These are phyloP conservation scores for Eucalyptus melliodora DNA, from an alignment of 345 rosid species.

Conservation along the genomic window DNA sequence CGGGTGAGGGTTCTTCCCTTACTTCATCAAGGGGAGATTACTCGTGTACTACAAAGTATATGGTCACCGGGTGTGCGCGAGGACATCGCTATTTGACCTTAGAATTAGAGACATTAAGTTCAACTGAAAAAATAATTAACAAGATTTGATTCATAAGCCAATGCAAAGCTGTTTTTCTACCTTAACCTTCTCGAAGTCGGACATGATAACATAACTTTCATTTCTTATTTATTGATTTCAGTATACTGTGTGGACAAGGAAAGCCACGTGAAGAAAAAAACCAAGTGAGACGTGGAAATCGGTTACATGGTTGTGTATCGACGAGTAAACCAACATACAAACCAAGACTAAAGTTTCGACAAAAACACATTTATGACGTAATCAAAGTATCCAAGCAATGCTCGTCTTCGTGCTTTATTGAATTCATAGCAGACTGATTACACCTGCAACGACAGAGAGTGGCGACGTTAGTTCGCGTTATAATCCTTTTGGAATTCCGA, in stretches of 20 bases:
- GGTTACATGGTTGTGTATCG: not conserved
- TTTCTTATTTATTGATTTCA: not conserved
- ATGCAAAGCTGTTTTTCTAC: not conserved
- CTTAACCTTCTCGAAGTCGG: not conserved
- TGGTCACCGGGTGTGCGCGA: not conserved
- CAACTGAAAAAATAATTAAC: not conserved
- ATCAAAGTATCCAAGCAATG: not conserved
- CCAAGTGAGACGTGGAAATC: not conserved
- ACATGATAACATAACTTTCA: not conserved
- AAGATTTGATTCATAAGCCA: not conserved
- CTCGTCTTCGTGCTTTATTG: not conserved
- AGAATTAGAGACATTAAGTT: not conserved
- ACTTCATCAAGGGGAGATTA: not conserved
- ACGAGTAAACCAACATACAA: not conserved
- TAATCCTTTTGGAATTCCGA: not conserved
- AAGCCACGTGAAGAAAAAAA: not conserved
- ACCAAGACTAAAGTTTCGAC: not conserved
- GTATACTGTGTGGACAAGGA: not conserved
- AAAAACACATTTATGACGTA: not conserved
- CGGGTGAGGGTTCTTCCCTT: not conserved
- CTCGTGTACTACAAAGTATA: not conserved
- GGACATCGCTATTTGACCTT: not conserved
- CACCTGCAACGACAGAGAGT: not conserved
- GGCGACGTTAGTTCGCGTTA: not conserved
- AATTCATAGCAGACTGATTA: not conserved